phyloP scores from a whole-genome alignment of 1,284 basidiomycete genomes.

The Leccinum pallidistipes region DNA sequence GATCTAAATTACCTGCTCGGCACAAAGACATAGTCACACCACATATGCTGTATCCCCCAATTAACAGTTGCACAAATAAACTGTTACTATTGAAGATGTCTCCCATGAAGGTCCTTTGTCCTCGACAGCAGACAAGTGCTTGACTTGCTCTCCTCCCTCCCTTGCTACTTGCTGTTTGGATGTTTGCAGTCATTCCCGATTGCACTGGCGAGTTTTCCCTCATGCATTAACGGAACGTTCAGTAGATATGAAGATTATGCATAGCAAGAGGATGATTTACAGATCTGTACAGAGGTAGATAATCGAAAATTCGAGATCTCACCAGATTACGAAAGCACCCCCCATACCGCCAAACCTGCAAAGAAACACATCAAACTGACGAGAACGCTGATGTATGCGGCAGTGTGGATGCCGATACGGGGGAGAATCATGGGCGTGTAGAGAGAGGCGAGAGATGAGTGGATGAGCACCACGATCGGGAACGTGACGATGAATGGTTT shows the following conservation, averaged over 20 bases:
- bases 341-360: slow-evolving; percentile 66
- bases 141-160: neutral
- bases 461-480: slow-evolving; percentile 48
- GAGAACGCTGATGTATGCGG: slow-evolving; percentile 64
- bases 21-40: no score
- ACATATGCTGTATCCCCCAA: no score
- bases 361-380: slow-evolving; percentile 66
- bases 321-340: slow-evolving; percentile 46
- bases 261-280: neutral
- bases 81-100: no score
- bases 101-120: no score
- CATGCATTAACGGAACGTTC: neutral
- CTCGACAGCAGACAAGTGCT: neutral
- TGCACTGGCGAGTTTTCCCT: neutral
- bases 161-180: neutral
- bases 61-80: no score
- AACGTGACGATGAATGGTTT: slow-evolving; percentile 46
- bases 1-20: no score
- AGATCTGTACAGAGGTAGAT: slow-evolving; percentile 7
- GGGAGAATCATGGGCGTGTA: slow-evolving; percentile 65
- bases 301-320: slow-evolving; percentile 2
- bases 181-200: neutral
- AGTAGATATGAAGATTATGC: neutral
- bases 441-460: slow-evolving; percentile 52
- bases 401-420: slow-evolving; percentile 65